Base-by-base conservation (phyloP, 2,329 filamentous ascomycete genomes). In the Exserohilum turcica region DNA sequence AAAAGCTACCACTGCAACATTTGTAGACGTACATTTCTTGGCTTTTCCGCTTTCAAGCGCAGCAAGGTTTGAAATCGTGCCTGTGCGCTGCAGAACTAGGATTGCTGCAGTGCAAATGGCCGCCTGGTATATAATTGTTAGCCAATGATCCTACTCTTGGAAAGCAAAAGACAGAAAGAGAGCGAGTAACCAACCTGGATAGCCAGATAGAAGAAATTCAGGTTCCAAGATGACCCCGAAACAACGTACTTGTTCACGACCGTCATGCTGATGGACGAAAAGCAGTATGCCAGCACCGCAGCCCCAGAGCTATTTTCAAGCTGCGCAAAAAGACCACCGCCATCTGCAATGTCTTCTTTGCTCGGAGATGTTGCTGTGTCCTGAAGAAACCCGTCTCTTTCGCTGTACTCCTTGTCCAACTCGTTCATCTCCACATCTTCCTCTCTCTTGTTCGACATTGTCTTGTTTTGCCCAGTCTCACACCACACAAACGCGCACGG, bases 221-320 rank as follows among this genome's bases (percentile, higher is more conserved):
- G 78, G 78, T 97, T 99, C 85, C 95, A 99, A 62, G 88, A 85
- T 44, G 84, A 83, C 55, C 93, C 94, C 8, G 91, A 97, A 37
- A 99, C 86, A 58, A 97, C 92, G 75, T 94, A 97, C 82, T 99
- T 99, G 80, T 99, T 99, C 76, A 95, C 94, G 15, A 96, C 90
- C 6, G 94, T 99, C 94, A 99, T 99, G 76, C 93, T 85, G 73
- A 99, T 99, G 12, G 92, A 97, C 46, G 93, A 90, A 68, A 90
- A 81, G 77, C 94, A 99, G 81, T 99, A 99, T 38, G 90, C 86
- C 61, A 96, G 72, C 66, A 99, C 90, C 18, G 93, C 92, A 43
- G 94, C 74, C 38, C 84, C 80, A 12, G 91, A 90, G 75, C 86
- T 94, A 77, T 92, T 91, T 67, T 48, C 44, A 9, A 48, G 35